A percentile compares a stretch with the other conserved stretches of the same genome.
Conservation (phyloP, 352 stramenopile genomes). For the Blastocystis sp. region DNA sequence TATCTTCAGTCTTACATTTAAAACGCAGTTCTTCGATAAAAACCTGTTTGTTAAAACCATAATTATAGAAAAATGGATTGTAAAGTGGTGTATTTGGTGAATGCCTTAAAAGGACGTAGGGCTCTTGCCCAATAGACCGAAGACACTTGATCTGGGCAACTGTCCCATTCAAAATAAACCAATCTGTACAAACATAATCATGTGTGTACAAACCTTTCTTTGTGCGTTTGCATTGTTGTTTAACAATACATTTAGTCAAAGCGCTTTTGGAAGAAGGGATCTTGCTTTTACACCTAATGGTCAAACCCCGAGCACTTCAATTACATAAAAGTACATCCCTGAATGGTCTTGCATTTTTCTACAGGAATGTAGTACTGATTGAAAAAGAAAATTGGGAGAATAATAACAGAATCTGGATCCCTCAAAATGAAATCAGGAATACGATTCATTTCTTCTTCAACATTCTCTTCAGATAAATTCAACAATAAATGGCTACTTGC, state of each 20-base stretch:
- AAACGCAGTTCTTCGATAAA: constrained; percentile 7
- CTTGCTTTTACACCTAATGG: neutral
- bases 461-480: neutral
- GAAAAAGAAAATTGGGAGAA: constrained; percentile 2
- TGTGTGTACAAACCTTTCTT: neutral
- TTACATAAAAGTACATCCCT: neutral
- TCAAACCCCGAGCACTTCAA: neutral
- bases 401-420: neutral
- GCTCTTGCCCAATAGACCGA: neutral
- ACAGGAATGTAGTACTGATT: neutral
- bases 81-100: neutral
- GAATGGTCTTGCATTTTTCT: neutral
- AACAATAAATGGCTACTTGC: neutral
- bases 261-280: neutral
- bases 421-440: neutral
- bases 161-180: neutral
- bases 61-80: constrained; percentile 9
- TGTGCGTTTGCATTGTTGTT: neutral
- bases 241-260: neutral
- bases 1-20: neutral
- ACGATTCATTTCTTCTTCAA: neutral
- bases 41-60: neutral
- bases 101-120: neutral
- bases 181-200: neutral
- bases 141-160: neutral